Percentiles rank a stretch among this genome's conserved stretches.
Conservation (phyloP, 106 monocot species). For the Allium fistulosum region DNA sequence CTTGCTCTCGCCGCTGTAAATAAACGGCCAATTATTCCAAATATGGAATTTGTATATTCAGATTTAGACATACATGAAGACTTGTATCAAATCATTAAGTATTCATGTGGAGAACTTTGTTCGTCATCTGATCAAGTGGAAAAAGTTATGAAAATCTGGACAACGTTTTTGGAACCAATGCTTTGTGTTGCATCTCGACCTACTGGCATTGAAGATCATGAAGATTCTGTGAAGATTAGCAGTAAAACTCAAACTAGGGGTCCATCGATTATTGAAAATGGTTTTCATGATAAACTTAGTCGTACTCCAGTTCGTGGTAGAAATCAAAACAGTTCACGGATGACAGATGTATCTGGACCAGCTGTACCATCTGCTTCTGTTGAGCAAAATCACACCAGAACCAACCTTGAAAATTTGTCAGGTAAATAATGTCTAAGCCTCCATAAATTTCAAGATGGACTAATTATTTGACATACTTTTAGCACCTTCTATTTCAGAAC, state of each 20-base stretch:
- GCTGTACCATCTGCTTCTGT: constrained; percentile 20
- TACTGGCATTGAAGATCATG: constrained; percentile 50
- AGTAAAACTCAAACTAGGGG: constrained; percentile 41
- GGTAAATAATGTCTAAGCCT: constrained; percentile 11
- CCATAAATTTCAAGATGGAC: background rate
- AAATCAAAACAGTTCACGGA: constrained; percentile 16
- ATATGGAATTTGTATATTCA: constrained; percentile 62
- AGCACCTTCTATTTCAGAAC: too few species aligned
- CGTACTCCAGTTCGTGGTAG: constrained; percentile 36
- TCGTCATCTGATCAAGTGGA: constrained; percentile 61
- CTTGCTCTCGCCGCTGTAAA: constrained; percentile 75
- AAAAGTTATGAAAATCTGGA: constrained; percentile 74
- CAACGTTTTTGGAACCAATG: constrained; percentile 75
- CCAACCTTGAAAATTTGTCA: constrained; percentile 21
- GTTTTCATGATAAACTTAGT: constrained; percentile 29
- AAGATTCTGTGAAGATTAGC: constrained; percentile 57
- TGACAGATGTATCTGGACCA: constrained; percentile 45
- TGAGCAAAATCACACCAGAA: constrained; percentile 28
- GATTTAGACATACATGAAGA: constrained; percentile 66
- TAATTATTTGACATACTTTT: too few species aligned
- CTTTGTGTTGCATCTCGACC: constrained; percentile 50
- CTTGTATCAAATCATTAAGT: constrained; percentile 68
- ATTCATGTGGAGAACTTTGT: constrained; percentile 74
- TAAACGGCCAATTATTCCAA: constrained; percentile 45
- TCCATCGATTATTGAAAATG: constrained; percentile 38